phyloP scores from a whole-genome alignment of 345 rosid species.

The Rhodomyrtus tomentosa region DNA sequence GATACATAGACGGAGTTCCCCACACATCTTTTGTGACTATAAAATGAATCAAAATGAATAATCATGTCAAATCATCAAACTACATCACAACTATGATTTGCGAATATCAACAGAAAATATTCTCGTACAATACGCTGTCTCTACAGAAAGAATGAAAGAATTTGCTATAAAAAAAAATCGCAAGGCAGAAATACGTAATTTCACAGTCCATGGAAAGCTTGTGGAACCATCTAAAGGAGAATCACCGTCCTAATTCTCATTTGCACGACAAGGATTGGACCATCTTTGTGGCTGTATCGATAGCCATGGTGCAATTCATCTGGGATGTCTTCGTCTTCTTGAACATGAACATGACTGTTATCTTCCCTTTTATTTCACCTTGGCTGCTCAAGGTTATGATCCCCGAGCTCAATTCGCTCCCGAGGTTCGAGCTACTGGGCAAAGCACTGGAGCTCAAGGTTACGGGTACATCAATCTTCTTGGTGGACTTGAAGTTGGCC shows the following conservation, averaged over 20 bases:
- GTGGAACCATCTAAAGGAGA: neutral
- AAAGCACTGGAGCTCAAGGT: neutral
- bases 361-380: neutral
- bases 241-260: neutral
- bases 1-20: too few species aligned
- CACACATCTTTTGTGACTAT: neutral
- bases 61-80: neutral
- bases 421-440: neutral
- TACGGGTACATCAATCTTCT: neutral
- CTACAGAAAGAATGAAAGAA: neutral
- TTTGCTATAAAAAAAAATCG: neutral
- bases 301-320: slow-evolving; percentile 4
- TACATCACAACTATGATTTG: neutral
- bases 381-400: neutral
- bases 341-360: neutral
- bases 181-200: neutral
- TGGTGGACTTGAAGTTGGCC: slow-evolving; percentile 5
- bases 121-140: neutral
- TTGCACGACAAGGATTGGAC: neutral
- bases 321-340: slow-evolving; percentile 1
- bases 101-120: neutral
- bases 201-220: neutral
- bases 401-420: neutral
- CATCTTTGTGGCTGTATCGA: neutral
- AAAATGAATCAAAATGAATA: neutral